A percentile compares a stretch with the other conserved stretches of the same genome.
Conservation (phyloP, 805 yeast genomes). For the Hanseniaspora nectarophila region DNA sequence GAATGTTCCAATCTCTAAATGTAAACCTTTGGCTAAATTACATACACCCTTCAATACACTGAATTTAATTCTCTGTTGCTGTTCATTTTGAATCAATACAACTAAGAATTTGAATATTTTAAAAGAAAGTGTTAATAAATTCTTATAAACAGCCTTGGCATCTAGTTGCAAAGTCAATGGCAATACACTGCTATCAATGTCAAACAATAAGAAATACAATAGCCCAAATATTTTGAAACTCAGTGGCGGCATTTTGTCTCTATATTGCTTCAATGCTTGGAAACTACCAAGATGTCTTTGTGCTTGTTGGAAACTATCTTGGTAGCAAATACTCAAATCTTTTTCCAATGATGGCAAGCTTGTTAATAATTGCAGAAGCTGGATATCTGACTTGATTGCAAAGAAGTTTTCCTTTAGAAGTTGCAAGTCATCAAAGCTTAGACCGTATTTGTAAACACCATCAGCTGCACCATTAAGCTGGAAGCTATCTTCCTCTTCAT, state of each 20-base stretch:
- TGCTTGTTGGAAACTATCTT: not conserved
- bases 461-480: not conserved
- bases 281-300: not conserved
- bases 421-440: not conserved
- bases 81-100: not conserved
- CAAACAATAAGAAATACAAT: not conserved
- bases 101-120: slow-evolving; percentile 1
- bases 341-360: slow-evolving; percentile 4
- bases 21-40: not conserved
- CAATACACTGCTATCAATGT: not conserved
- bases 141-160: not conserved
- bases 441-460: slow-evolving; percentile 2
- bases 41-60: not conserved
- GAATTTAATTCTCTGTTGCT: not conserved
- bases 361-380: not conserved
- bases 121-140: not conserved
- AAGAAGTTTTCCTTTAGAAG: not conserved
- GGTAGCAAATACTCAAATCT: not conserved
- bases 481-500: slow-evolving; percentile 28
- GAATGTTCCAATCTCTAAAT: slow-evolving; percentile 8
- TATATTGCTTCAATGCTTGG: not conserved
- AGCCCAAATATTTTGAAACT: slow-evolving; percentile 7
- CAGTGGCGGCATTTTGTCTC: slow-evolving; percentile 5
- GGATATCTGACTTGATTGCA: not conserved
- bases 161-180: slow-evolving; percentile 9